Evolutionary conservation across 768 basidiomycete genomes (phyloP).

Genomic region (Cyclocybe aegerita): DNA sequence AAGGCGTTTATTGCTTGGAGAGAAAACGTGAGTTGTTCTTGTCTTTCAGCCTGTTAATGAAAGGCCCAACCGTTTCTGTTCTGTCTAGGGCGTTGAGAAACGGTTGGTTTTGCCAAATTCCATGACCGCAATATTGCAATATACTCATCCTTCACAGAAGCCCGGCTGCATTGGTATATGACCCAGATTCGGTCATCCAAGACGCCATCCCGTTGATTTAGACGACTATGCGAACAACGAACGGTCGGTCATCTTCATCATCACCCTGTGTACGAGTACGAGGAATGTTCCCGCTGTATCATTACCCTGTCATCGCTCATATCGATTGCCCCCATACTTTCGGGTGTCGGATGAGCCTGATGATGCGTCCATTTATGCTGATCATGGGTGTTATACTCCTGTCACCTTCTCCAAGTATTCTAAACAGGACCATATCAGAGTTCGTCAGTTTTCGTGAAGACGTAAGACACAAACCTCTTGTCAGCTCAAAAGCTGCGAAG

Average conservation of each 20-base stretch:
- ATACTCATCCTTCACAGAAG: slow-evolving; percentile 20
- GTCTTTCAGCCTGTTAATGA: neutral
- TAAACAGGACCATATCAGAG: slow-evolving; percentile 10
- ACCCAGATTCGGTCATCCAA: slow-evolving; percentile 6
- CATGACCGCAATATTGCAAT: neutral
- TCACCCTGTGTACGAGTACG: too few species aligned
- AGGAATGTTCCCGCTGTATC: too few species aligned
- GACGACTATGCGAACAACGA: too few species aligned
- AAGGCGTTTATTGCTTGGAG: slow-evolving; percentile 47
- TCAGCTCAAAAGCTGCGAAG: slow-evolving; percentile 87
- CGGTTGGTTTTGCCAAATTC: slow-evolving; percentile 22
- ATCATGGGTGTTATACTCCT: slow-evolving; percentile 23
- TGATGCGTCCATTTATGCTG: neutral
- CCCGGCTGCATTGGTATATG: slow-evolving; percentile 28
- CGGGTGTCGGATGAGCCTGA: too few species aligned
- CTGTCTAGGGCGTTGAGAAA: slow-evolving; percentile 33
- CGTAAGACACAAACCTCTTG: slow-evolving; percentile 50
- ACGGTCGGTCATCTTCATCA: too few species aligned
- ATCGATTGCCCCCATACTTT: too few species aligned
- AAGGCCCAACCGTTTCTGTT: neutral
- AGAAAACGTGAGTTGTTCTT: slow-evolving; percentile 39
- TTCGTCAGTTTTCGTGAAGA: too few species aligned
- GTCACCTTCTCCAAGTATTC: slow-evolving; percentile 37
- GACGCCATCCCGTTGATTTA: too few species aligned
- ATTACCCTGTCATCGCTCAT: too few species aligned